A percentile compares a stretch with the other conserved stretches of the same genome.
Conservation (phyloP, 305 asterid genomes). For the Fraxinus paxiana region DNA sequence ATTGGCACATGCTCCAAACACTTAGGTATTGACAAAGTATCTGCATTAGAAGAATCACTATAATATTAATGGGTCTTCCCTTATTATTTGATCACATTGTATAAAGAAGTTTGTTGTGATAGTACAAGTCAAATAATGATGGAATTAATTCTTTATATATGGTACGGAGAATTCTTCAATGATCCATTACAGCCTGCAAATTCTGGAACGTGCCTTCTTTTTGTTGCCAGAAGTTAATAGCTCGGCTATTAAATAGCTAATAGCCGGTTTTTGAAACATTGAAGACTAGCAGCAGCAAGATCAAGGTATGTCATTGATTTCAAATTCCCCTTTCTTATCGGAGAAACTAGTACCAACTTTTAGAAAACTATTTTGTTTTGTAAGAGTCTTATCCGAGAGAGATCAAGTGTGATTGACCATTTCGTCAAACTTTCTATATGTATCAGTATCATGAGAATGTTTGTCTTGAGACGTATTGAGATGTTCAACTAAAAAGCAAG, state of each 20-base stretch:
- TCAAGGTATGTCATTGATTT: background rate
- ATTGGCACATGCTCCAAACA: background rate
- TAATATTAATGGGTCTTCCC: background rate
- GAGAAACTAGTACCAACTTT: background rate
- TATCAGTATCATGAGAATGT: background rate
- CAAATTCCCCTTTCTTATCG: background rate
- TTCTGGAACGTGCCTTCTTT: background rate
- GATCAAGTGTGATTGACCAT: background rate
- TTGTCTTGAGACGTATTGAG: background rate
- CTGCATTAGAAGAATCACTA: background rate
- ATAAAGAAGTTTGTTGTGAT: background rate
- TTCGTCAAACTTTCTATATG: background rate
- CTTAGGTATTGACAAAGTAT: background rate
- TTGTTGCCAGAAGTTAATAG: background rate
- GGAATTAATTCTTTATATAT: background rate
- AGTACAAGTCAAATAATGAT: background rate
- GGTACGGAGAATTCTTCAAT: background rate
- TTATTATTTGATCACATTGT: background rate
- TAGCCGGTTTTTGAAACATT: background rate
- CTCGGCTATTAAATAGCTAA: background rate
- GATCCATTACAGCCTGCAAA: background rate
- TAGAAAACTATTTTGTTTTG: background rate
- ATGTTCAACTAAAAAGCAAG: background rate
- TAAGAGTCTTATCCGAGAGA: too few species aligned
- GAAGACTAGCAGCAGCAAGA: background rate